Percentiles rank a stretch among this genome's conserved stretches.
These are phyloP conservation scores for Uncinocarpus reesii DNA, from an alignment of 2,329 filamentous ascomycete genomes.

Conservation along the genomic window DNA sequence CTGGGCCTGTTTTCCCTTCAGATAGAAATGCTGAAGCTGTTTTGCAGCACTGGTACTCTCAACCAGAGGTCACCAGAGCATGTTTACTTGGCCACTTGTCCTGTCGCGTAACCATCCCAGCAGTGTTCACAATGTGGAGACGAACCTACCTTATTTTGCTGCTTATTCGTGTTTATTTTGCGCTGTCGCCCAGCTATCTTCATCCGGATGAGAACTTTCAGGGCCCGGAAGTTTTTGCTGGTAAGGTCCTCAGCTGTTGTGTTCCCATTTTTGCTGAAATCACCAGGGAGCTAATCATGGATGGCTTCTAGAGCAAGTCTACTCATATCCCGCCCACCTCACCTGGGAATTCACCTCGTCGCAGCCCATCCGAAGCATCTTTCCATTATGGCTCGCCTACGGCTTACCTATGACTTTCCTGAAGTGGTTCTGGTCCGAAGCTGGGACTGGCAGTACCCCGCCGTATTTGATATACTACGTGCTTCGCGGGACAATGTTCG, in stretches of 20 bases:
- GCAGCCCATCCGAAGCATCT: slow-evolving; percentile 84
- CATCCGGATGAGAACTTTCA: slow-evolving; percentile 99
- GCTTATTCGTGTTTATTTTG: slow-evolving; percentile 83
- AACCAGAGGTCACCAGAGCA: slow-evolving; percentile 11
- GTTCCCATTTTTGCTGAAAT: background rate
- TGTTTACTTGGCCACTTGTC: slow-evolving; percentile 10
- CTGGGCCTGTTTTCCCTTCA: background rate
- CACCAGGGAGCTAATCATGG: background rate
- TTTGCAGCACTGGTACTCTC: slow-evolving; percentile 10
- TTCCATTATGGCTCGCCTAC: slow-evolving; percentile 92
- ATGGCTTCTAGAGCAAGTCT: slow-evolving; percentile 71
- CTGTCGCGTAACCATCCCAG: slow-evolving; percentile 8
- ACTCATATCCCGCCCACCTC: slow-evolving; percentile 75
- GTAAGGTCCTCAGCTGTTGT: slow-evolving; percentile 43
- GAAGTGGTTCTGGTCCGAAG: slow-evolving; percentile 84
- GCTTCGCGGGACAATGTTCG: slow-evolving; percentile 80
- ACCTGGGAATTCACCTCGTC: slow-evolving; percentile 95
- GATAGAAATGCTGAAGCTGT: slow-evolving; percentile 7
- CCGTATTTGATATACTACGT: slow-evolving; percentile 86
- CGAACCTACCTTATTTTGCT: slow-evolving; percentile 76
- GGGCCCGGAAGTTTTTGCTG: slow-evolving; percentile 91
- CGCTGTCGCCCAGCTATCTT: slow-evolving; percentile 86
- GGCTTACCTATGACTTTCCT: slow-evolving; percentile 86
- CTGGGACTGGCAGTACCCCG: slow-evolving; percentile 61
- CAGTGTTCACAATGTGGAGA: slow-evolving; percentile 68